Evolutionary conservation across 768 basidiomycete genomes (phyloP).

Genomic region (Suillus tomentosus): DNA sequence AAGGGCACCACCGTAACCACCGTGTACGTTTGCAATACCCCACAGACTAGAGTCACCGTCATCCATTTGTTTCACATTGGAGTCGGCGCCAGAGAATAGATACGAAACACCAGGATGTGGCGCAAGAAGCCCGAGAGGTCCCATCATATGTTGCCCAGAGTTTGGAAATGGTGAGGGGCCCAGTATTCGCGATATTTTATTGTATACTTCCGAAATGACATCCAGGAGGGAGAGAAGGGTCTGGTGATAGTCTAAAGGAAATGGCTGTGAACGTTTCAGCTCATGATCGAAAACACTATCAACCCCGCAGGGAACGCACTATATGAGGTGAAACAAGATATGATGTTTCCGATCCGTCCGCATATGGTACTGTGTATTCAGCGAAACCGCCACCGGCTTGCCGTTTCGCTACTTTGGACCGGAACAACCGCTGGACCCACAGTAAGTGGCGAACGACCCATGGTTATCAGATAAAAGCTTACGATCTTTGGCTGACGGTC

Average conservation of each 20-base stretch:
- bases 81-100: slow-evolving; percentile 49
- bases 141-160: slow-evolving; percentile 73
- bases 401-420: slow-evolving; percentile 57
- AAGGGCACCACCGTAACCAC: slow-evolving; percentile 34
- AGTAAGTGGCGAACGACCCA: slow-evolving; percentile 15
- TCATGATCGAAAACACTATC: background rate
- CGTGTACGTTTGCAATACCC: slow-evolving; percentile 64
- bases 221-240: slow-evolving; percentile 87
- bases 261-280: slow-evolving; percentile 56
- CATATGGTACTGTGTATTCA: slow-evolving; percentile 62
- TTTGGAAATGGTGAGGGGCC: slow-evolving; percentile 79
- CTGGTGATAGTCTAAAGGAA: slow-evolving; percentile 86
- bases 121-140: slow-evolving; percentile 69
- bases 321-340: slow-evolving; percentile 76
- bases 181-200: slow-evolving; percentile 81
- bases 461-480: slow-evolving; percentile 5
- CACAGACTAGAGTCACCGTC: slow-evolving; percentile 61
- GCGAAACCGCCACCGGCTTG: slow-evolving; percentile 50
- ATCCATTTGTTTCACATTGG: slow-evolving; percentile 42
- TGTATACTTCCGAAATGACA: slow-evolving; percentile 86
- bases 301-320: slow-evolving; percentile 43
- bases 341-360: slow-evolving; percentile 62
- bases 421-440: slow-evolving; percentile 53
- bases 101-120: slow-evolving; percentile 86
- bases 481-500: slow-evolving; percentile 75